Conservation (phyloP, 164 flowering plant genomes). For the Cinnamomum chago region DNA sequence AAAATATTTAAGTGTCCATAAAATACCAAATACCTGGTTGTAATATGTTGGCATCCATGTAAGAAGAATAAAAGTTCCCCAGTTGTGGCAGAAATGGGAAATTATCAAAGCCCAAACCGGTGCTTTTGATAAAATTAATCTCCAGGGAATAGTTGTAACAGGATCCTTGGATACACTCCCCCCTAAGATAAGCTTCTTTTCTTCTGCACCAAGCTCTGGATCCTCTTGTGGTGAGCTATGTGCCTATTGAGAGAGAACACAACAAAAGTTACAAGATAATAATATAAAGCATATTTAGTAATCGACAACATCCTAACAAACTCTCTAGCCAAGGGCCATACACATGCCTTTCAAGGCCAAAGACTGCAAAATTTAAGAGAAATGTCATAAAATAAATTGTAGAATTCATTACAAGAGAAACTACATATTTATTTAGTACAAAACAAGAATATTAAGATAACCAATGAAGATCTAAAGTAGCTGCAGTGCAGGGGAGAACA, state of each 20-base stretch:
- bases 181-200: slow-evolving; percentile 64
- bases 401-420: no score
- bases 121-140: slow-evolving; percentile 76
- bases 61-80: slow-evolving; percentile 98
- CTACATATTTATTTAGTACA: no score
- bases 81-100: slow-evolving; percentile 98
- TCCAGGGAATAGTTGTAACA: slow-evolving; percentile 89
- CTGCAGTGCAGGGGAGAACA: no score
- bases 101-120: slow-evolving; percentile 98
- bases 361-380: no score
- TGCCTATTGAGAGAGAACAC: slow-evolving; percentile 43
- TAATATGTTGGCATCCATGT: slow-evolving; percentile 99
- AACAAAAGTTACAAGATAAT: neutral
- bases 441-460: no score
- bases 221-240: slow-evolving; percentile 86
- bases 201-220: slow-evolving; percentile 58
- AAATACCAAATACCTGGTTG: slow-evolving; percentile 64
- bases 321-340: no score
- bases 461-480: no score
- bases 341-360: no score
- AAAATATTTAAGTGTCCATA: no score
- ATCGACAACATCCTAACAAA: no score
- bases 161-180: slow-evolving; percentile 70
- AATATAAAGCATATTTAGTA: neutral
- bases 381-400: no score